A percentile compares a stretch with the other conserved stretches of the same genome.
phyloP scores from a whole-genome alignment of 2,329 filamentous ascomycete genomes.

The Fusarium miscanthi region DNA sequence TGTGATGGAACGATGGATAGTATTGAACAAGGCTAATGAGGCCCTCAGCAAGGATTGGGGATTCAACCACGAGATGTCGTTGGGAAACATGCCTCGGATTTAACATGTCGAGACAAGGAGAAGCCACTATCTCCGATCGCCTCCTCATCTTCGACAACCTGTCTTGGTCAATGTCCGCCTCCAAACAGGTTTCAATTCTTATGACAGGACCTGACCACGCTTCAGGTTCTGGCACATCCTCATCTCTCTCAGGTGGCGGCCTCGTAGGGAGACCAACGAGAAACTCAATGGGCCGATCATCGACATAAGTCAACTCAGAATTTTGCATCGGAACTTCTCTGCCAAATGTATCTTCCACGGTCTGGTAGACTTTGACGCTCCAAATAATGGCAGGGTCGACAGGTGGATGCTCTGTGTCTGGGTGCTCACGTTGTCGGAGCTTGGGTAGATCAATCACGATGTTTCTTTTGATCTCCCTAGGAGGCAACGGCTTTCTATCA shows the following conservation, averaged over 20 bases:
- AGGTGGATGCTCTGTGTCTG: neutral
- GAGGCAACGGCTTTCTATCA: no score
- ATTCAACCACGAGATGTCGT: neutral
- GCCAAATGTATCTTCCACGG: no score
- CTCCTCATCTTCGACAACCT: neutral
- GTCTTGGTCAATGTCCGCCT: neutral
- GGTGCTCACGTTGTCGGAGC: neutral
- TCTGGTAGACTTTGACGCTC: neutral
- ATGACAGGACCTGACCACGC: neutral
- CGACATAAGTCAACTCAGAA: neutral
- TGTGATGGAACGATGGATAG: neutral
- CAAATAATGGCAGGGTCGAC: neutral
- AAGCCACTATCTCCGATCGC: accelerated
- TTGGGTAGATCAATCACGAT: neutral
- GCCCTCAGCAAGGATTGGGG: neutral
- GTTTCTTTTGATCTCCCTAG: neutral
- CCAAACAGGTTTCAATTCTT: neutral
- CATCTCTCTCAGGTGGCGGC: no score
- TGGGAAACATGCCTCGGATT: neutral
- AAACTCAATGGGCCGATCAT: neutral
- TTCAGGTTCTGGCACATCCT: neutral
- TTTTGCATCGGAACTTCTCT: no score
- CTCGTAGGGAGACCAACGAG: neutral
- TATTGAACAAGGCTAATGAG: neutral
- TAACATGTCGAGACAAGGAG: neutral